Base-by-base conservation (phyloP, 768 basidiomycete genomes). In the Trametes cingulata region DNA sequence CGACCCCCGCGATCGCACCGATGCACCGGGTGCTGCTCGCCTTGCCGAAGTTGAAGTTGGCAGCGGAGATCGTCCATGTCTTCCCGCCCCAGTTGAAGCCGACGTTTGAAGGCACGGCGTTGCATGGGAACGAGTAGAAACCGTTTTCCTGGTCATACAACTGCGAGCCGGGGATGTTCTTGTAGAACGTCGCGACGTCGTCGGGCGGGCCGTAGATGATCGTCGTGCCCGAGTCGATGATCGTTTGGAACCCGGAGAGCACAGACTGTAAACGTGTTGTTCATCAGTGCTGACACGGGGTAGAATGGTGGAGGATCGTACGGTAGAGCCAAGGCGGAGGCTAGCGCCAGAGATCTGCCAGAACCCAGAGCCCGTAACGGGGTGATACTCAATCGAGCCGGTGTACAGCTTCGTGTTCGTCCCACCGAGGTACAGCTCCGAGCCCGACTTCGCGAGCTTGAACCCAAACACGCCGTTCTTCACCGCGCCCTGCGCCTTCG, bases 341-440 rank as follows among this genome's bases (percentile, higher is more conserved):
- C 5, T 46, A 15, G 53, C 68, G 27, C 51, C 40, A 17, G 48
- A 43, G 46, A 68, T 60, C 55, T 73, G 66, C 72, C 72, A 73
- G 64, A 51, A 71, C 8, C 64, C 67, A 8, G 20, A 14, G 12
- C 46, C 33, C 12, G 47, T 35, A 25, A 45, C 54, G 0, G 67
- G 58, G 24, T 73, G 63, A 64, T 72, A 78, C 42, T 68, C 69
- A 57, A 77, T 68, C 2, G 40, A 27, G 3, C 74, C 73, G 35
- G 66, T 67, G 63, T 70, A 75, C 33, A 72, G 71, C 19, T 65
- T 52, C 5, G 64, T 45, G 58, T 77, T 73, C 45, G 68, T 67
- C 20, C 76, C 76, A 14, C 77, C 77, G 40, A 77, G 64, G 68
- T 63, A 75, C 24, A 78, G 67, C 60, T 73, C 61, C n/a, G 65